Percentiles rank a stretch among this genome's conserved stretches.
Evolutionary conservation across 2,329 filamentous ascomycete species (phyloP).

Genomic region (Herpotrichia juniperi): DNA sequence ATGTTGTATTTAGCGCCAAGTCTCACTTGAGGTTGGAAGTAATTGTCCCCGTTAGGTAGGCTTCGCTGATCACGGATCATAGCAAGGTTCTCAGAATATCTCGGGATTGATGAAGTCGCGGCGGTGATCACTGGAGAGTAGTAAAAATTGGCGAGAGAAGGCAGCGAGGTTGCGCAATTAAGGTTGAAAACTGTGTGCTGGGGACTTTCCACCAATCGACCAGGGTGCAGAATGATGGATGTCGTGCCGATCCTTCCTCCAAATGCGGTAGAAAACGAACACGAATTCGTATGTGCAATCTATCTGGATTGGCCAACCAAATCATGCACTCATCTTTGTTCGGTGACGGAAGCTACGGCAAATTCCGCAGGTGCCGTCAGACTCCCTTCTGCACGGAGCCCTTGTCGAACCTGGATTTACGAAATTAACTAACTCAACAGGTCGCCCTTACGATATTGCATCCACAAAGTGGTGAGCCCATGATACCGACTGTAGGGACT

Average conservation of each 20-base stretch:
- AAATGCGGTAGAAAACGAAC: constrained; percentile 30
- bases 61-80: constrained; percentile 12
- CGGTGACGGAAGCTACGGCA: constrained; percentile 15
- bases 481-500: constrained; percentile 16
- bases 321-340: constrained; percentile 9
- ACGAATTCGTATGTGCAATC: constrained; percentile 25
- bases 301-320: constrained; percentile 15
- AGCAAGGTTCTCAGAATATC: constrained; percentile 18
- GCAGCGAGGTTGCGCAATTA: constrained; percentile 26
- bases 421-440: constrained; percentile 13
- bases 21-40: not conserved
- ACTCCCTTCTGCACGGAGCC: constrained; percentile 3
- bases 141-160: constrained; percentile 12
- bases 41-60: not conserved
- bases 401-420: constrained; percentile 13
- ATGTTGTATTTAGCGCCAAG: not conserved
- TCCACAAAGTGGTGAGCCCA: constrained; percentile 5
- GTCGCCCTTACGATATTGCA: constrained; percentile 14
- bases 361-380: constrained; percentile 14
- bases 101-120: constrained; percentile 20
- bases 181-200: constrained; percentile 26
- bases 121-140: constrained; percentile 19
- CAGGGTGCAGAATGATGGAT: constrained; percentile 22
- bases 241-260: constrained; percentile 32
- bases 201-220: constrained; percentile 21